These are phyloP conservation scores for Mycena pura DNA, from an alignment of 768 basidiomycete genomes.

Conservation along the genomic window DNA sequence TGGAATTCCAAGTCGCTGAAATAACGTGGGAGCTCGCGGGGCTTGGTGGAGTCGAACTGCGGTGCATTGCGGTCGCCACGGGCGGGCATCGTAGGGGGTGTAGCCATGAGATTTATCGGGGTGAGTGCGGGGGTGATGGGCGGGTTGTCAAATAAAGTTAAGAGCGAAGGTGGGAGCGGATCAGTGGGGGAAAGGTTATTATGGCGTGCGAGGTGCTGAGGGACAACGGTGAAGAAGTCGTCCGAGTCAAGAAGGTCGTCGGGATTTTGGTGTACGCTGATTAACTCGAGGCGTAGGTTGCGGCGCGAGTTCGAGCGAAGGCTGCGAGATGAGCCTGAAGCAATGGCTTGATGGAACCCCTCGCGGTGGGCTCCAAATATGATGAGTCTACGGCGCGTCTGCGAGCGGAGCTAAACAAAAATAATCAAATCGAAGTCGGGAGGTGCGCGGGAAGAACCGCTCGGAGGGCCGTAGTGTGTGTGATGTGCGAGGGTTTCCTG, in stretches of 20 bases:
- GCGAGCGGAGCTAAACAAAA: slow-evolving; percentile 6
- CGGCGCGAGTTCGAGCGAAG: background rate
- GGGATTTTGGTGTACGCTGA: slow-evolving; percentile 16
- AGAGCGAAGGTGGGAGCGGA: background rate
- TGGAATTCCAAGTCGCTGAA: slow-evolving; percentile 24
- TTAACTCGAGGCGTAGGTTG: background rate
- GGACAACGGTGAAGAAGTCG: slow-evolving; percentile 8
- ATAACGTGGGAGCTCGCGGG: slow-evolving; percentile 21
- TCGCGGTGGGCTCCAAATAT: slow-evolving; percentile 25
- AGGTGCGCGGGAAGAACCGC: background rate
- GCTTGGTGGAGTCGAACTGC: slow-evolving; percentile 3
- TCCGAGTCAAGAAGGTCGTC: slow-evolving; percentile 8
- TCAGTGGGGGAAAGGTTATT: background rate
- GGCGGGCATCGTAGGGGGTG: slow-evolving; percentile 20
- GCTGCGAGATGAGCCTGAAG: slow-evolving; percentile 5
- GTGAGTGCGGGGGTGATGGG: background rate
- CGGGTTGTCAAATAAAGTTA: background rate
- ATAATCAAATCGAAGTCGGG: background rate
- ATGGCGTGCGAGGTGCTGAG: background rate
- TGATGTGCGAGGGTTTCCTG: too few relatives aligned
- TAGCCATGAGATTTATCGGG: background rate
- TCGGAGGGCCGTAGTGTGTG: too few relatives aligned
- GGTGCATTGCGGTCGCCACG: slow-evolving; percentile 22
- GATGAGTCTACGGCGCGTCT: background rate
- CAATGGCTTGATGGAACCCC: slow-evolving; percentile 9